Percentiles rank a stretch among this genome's conserved stretches.
Evolutionary conservation across 257 asterid species (phyloP).

Genomic region (Solanum pinnatisectum): DNA sequence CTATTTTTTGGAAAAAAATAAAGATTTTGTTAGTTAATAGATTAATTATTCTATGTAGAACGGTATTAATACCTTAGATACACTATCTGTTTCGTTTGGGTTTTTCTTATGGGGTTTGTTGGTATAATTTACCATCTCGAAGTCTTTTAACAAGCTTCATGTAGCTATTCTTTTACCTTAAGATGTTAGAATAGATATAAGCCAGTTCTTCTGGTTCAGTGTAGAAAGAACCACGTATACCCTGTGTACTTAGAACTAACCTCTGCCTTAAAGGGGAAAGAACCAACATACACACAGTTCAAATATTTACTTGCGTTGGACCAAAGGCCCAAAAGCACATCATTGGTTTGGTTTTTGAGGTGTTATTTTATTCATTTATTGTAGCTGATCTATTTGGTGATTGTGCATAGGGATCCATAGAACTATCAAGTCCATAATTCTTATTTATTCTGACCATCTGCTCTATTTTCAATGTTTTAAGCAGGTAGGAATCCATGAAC

Average conservation of each 20-base stretch:
- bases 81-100: neutral
- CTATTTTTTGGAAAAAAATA: neutral
- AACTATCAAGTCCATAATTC: neutral
- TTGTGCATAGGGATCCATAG: neutral
- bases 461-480: neutral
- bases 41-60: neutral
- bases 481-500: slow-evolving; percentile 39
- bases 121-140: neutral
- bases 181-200: neutral
- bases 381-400: neutral
- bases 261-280: neutral
- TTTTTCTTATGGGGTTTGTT: too few relatives aligned
- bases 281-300: neutral
- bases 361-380: neutral
- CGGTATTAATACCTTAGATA: neutral
- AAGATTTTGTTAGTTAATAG: neutral
- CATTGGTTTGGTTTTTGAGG: neutral
- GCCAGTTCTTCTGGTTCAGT: neutral
- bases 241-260: neutral
- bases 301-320: neutral
- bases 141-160: neutral
- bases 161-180: neutral
- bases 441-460: neutral
- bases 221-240: neutral
- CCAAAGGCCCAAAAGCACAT: neutral